phyloP scores from a whole-genome alignment of 129 eudicot genomes.

The Solidago caesia region DNA sequence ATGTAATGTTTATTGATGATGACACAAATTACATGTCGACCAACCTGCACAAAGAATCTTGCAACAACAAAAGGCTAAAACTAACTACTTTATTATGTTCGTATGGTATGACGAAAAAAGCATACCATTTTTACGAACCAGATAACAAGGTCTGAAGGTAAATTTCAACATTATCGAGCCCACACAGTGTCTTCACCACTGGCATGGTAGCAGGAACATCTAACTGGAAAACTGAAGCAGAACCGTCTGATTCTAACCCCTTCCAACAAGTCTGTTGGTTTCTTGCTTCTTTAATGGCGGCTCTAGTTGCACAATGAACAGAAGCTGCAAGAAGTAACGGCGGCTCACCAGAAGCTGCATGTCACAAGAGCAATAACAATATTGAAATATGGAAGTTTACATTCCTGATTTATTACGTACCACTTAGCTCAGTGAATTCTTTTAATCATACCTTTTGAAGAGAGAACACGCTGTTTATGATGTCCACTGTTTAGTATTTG shows the following conservation, averaged over 20 bases:
- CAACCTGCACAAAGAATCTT: constrained; percentile 10
- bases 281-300: constrained; percentile 84
- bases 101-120: background rate
- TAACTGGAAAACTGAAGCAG: constrained; percentile 42
- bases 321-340: constrained; percentile 82
- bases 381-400: background rate
- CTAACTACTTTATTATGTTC: constrained; percentile 9
- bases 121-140: constrained; percentile 24
- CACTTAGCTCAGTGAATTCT: background rate
- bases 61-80: constrained; percentile 12
- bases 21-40: constrained; percentile 6
- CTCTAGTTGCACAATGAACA: constrained; percentile 87
- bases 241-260: constrained; percentile 36
- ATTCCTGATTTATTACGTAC: no score
- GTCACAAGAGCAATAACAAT: constrained; percentile 12
- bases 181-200: constrained; percentile 79
- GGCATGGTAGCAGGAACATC: constrained; percentile 97
- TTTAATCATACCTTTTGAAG: constrained; percentile 72
- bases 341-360: constrained; percentile 92
- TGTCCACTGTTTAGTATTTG: constrained; percentile 79
- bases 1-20: constrained; percentile 5
- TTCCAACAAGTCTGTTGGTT: constrained; percentile 67
- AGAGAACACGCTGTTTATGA: constrained; percentile 76
- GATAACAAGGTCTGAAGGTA: constrained; percentile 51
- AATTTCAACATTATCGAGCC: constrained; percentile 59